Base-by-base conservation (phyloP, 345 rosid genomes). In the Anastatica hierochuntica region DNA sequence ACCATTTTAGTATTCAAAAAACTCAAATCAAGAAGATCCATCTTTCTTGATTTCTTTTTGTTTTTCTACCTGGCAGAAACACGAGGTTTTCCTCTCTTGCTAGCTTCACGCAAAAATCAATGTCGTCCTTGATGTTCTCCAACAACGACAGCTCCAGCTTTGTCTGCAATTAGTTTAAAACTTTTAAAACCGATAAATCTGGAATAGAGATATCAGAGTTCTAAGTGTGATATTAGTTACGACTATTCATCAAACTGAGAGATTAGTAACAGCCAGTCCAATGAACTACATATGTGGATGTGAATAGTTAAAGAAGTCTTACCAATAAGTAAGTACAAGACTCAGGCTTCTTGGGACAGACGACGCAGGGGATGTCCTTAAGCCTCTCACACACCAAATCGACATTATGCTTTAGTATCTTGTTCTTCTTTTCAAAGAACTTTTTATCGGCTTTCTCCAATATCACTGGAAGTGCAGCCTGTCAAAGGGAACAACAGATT, bases 271-370 rank as follows among this genome's bases (percentile, higher is more conserved):
- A 43, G 8, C 14, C 23, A 10, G 35, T 29, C 21, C 10, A 17
- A 10, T 7, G 6, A 37, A 39, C 31, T 39, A 60, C 10, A 31
- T n/a, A 4, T 14, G 23, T 42, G 36, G 24, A 63, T 30, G 10
- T 46, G 45, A 13, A 10, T 13, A 12, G 37, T 41, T 19, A 24
- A 9, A 53, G 2, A 58, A 23, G 36, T 15, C 60, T 4, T 70
- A 84, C 97, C 89, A 89, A 43, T 19, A 77, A 66, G 58, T 69
- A 83, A 77, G 82, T 83, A 52, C 84, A 77, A 27, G 83, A 84
- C 55, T 83, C 88, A 1, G 84, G 90, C 70, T 76, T 83, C 14
- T 34, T 63, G 19, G 76, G 75, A 62, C 85, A 81, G 10, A 73
- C 71, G 44, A 83, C 56, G 59, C 76, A 81, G 17, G 84, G 79